These are phyloP conservation scores for Astragalus membranaceus DNA, from an alignment of 306 rosid species.

Conservation along the genomic window DNA sequence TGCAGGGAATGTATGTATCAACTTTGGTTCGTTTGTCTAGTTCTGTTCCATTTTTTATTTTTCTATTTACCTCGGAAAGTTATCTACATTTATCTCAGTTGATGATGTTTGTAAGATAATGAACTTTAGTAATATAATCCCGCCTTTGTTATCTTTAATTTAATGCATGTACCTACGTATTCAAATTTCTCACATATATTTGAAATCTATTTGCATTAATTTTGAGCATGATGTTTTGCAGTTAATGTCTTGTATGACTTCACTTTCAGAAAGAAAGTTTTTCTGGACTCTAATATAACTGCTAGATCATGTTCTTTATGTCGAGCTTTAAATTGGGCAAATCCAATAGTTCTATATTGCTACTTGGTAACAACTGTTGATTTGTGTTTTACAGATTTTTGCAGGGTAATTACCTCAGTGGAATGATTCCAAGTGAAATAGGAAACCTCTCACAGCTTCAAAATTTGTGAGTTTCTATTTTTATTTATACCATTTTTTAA, in stretches of 20 bases:
- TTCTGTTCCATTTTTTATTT: conserved; percentile 1
- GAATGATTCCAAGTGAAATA: conserved; percentile 69
- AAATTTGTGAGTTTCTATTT: conserved; percentile 55
- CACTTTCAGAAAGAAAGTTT: neutral
- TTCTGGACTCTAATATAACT: neutral
- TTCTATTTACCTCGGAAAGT: conserved; percentile 11
- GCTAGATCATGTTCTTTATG: conserved; percentile 7
- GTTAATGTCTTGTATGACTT: neutral
- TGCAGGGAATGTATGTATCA: conserved; percentile 68
- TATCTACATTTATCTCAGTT: neutral
- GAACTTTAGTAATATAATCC: neutral
- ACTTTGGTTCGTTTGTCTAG: conserved; percentile 6
- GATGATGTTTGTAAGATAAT: conserved; percentile 1
- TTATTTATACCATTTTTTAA: conserved; percentile 10
- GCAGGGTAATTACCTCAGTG: conserved; percentile 97
- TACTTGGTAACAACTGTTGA: conserved; percentile 16
- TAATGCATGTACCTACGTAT: neutral
- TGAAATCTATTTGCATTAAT: neutral
- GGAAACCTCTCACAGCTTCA: conserved; percentile 75
- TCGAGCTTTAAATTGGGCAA: conserved; percentile 1
- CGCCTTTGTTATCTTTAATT: neutral
- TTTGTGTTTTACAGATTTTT: conserved; percentile 57
- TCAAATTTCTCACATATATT: neutral
- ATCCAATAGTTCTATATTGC: conserved; percentile 15
- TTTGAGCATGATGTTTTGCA: neutral